A percentile compares a stretch with the other conserved stretches of the same genome.
These are phyloP conservation scores for Suhomyces panamericanus DNA, from an alignment of 1,139 yeast species.

Conservation along the genomic window DNA sequence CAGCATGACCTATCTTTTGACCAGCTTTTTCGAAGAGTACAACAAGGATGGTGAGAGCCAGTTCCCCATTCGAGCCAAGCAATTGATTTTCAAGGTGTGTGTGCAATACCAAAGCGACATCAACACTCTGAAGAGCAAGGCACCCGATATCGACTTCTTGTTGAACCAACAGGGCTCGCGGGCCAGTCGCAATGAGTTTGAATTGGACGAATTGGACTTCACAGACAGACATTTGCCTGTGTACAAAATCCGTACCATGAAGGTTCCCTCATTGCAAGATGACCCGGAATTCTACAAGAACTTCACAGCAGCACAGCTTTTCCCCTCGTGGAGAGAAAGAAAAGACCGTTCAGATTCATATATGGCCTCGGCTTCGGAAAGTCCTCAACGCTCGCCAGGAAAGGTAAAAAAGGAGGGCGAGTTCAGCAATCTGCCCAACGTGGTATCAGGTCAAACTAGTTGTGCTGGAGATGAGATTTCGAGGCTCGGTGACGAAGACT, in stretches of 20 bases:
- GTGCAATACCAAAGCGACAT: constrained; percentile 11
- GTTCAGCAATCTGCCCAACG: neutral
- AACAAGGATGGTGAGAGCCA: constrained; percentile 10
- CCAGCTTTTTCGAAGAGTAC: constrained; percentile 14
- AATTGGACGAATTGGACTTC: constrained; percentile 11
- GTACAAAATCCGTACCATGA: constrained; percentile 14
- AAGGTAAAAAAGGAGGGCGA: neutral
- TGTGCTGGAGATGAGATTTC: neutral
- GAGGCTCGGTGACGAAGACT: neutral
- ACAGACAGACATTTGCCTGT: constrained; percentile 18
- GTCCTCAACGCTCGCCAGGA: constrained; percentile 1
- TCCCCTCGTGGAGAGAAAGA: constrained; percentile 9
- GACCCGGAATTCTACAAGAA: constrained; percentile 10
- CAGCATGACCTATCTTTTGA: constrained; percentile 14
- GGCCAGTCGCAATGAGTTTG: constrained; percentile 6
- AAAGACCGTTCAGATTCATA: neutral
- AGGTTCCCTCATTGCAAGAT: constrained; percentile 11
- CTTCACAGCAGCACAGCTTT: constrained; percentile 15
- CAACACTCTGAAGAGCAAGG: constrained; percentile 5
- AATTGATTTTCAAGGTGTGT: constrained; percentile 13
- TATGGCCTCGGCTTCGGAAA: neutral
- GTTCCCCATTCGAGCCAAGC: constrained; percentile 7
- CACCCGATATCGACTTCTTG: constrained; percentile 17
- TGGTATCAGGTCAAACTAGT: neutral
- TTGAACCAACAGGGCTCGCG: constrained; percentile 12